Evolutionary conservation across 345 rosid genomes (phyloP).

Genomic region (Capsella bursapastoris): DNA sequence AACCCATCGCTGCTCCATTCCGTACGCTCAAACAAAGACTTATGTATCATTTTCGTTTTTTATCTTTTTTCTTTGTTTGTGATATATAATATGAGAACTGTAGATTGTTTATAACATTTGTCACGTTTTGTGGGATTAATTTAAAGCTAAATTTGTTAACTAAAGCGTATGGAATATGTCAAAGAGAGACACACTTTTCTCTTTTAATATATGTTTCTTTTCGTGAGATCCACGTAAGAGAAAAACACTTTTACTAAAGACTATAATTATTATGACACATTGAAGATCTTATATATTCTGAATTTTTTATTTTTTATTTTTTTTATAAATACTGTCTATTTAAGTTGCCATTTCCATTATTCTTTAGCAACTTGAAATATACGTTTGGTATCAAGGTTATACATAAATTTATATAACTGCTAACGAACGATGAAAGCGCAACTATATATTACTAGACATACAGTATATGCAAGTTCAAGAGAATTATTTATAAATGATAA

Average conservation of each 20-base stretch:
- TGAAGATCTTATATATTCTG: background rate
- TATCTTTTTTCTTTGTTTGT: background rate
- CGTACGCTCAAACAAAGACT: conserved; percentile 26
- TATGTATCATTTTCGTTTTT: background rate
- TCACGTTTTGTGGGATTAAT: conserved; percentile 8
- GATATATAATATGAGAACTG: background rate
- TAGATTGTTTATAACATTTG: background rate
- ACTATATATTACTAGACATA: no score
- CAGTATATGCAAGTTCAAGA: no score
- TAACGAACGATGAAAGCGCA: background rate
- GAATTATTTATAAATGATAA: background rate
- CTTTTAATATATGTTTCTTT: conserved; percentile 7
- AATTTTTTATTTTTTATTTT: background rate
- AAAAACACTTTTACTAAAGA: background rate
- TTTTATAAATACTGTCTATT: background rate
- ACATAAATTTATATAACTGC: background rate
- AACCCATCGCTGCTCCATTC: conserved; percentile 22
- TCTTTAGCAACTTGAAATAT: background rate
- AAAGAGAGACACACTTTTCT: conserved; percentile 11
- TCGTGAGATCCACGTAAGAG: conserved; percentile 27
- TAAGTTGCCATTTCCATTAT: background rate
- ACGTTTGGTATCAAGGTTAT: background rate
- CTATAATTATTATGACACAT: background rate
- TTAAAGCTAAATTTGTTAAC: background rate
- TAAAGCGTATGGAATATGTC: conserved; percentile 6